Base-by-base conservation (phyloP, 345 rosid genomes). In the Eucalyptus erythrocorys region DNA sequence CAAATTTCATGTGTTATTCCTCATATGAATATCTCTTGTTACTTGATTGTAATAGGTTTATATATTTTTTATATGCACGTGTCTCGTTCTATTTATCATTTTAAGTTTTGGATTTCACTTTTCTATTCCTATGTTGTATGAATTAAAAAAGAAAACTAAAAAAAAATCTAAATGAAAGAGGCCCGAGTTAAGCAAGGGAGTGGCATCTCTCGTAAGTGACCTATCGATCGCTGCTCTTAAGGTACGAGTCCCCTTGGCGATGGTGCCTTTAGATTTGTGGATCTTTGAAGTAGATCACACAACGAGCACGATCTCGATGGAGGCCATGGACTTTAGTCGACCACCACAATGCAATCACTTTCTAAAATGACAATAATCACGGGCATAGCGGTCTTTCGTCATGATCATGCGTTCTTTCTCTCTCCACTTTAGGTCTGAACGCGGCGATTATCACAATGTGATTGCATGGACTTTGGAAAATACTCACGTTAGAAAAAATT, bases 191-290 rank as follows among this genome's bases (percentile, higher is more conserved):
- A 34, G 42, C 3, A 10, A 21, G 80, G 13, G 24, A 34, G 42
- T 16, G 42, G 12, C 43, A 8, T 32, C 12, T 17, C 40, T 8
- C 2, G 3, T 34, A 16, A 66, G 11, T 19, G 0, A 15, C 5
- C 2, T 4, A 6, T 1, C 5, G 3, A n/a, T 66, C 5, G 3
- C 3, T 16, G 5, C 22, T 66, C 40, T 15, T 0, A 3, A 4
- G 34, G 17, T 61, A 61, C 8, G 2, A 13, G 6, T 68, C 24
- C 21, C 80, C 24, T 9, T 4, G 5, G 6, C 1, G 27, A 10
- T 8, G 22, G 13, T 34, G 80, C 42, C 80, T 34, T 68, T 21
- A 8, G 24, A 68, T 68, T 8, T 34, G 42, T 16, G 24, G 80
- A 68, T 68, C 80, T 66, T 32, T 13, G 40, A 66, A 32, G 6